phyloP scores from a whole-genome alignment of 371 early-diverging fungal species.

The Mucor saturninus region DNA sequence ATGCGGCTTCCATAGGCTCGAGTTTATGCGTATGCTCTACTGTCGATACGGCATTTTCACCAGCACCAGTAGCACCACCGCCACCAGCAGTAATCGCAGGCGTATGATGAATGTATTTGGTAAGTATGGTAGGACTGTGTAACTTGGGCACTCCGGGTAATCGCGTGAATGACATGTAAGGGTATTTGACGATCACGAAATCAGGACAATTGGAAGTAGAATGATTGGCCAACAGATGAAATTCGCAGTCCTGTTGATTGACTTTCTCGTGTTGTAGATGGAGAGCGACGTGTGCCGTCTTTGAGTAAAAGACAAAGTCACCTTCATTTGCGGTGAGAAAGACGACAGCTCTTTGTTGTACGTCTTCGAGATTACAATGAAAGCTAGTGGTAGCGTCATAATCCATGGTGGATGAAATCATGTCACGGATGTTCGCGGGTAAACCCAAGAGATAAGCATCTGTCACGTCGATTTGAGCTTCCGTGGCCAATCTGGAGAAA shows the following conservation, averaged over 20 bases:
- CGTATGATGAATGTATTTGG: no score
- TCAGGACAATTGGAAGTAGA: constrained; percentile 17
- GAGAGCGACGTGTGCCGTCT: constrained; percentile 13
- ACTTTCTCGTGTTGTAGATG: constrained; percentile 11
- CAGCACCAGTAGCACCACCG: no score
- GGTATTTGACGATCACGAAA: constrained; percentile 11
- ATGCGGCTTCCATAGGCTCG: no score
- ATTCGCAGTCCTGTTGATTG: constrained; percentile 11
- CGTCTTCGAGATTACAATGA: constrained; percentile 12
- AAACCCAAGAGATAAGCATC: constrained; percentile 8
- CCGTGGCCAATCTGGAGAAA: constrained; percentile 11
- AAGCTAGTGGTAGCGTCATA: constrained; percentile 11
- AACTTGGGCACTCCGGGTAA: background rate
- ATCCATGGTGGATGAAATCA: constrained; percentile 8
- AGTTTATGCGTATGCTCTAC: no score
- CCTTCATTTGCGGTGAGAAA: constrained; percentile 12
- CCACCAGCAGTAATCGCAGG: no score
- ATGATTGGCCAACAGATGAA: constrained; percentile 17
- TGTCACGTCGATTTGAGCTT: constrained; percentile 6
- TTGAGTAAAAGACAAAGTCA: constrained; percentile 19
- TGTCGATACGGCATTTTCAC: no score
- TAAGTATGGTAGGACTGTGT: background rate
- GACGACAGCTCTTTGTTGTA: constrained; percentile 15
- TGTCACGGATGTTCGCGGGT: background rate
- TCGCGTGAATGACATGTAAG: constrained; percentile 14